Conservation (phyloP, 2,329 filamentous ascomycete species). For the Exutisphaerella laricina region DNA sequence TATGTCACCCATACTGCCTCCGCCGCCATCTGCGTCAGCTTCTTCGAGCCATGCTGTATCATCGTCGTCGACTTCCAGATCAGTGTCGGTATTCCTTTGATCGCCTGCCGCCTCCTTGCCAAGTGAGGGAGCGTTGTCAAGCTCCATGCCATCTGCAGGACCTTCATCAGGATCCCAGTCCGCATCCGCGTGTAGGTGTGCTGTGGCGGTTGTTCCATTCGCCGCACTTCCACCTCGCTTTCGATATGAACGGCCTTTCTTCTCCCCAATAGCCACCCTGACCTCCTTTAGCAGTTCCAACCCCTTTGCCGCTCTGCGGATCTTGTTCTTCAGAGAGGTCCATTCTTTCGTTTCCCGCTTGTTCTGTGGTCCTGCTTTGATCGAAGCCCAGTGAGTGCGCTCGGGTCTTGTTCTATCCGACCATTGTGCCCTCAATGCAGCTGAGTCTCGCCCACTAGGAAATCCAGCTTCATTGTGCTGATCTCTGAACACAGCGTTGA, state of each 20-base stretch:
- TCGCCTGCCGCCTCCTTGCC: no score
- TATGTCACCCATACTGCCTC: no score
- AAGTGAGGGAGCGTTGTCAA: no score
- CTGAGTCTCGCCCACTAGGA: background rate
- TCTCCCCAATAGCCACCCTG: background rate
- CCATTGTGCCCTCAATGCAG: background rate
- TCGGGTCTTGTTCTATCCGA: constrained; percentile 1
- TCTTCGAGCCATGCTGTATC: no score
- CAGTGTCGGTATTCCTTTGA: no score
- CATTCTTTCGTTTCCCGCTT: background rate
- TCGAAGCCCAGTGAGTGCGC: background rate
- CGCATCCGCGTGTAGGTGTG: no score
- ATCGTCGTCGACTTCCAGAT: no score
- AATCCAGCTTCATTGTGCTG: background rate
- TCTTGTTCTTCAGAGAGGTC: background rate
- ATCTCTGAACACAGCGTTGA: constrained; percentile 3
- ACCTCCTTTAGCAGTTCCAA: background rate
- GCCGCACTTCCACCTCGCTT: background rate
- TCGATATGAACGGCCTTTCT: background rate
- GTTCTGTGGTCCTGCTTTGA: background rate
- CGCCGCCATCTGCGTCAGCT: no score
- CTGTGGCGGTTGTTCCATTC: no score
- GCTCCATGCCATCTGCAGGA: no score
- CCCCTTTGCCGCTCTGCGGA: background rate
- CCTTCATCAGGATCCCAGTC: no score